Conservation (phyloP, 192 early-diverging fungal species). For the Coemansia sp. region DNA sequence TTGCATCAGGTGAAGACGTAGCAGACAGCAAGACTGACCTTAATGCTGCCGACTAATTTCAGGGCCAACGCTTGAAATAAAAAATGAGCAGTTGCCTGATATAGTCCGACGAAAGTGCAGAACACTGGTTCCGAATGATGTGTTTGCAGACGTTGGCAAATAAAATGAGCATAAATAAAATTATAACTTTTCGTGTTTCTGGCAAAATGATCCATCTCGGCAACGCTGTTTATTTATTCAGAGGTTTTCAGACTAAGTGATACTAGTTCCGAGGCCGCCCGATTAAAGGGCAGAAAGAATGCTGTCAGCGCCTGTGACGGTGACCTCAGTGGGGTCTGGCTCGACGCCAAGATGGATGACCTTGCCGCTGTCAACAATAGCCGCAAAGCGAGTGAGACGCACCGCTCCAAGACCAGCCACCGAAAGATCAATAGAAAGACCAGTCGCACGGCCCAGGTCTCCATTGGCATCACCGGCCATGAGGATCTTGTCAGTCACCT, state of each 20-base stretch:
- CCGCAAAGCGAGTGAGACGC: conserved; percentile 68
- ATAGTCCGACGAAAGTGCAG: no score
- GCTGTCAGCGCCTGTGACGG: conserved; percentile 56
- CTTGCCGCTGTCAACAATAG: conserved; percentile 66
- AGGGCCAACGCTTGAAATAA: no score
- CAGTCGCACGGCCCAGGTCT: conserved; percentile 64
- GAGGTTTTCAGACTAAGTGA: not conserved
- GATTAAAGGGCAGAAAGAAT: conserved; percentile 59
- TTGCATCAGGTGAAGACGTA: conserved; percentile 66
- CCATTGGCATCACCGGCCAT: conserved; percentile 78
- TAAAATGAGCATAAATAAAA: no score
- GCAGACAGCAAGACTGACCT: conserved; percentile 57
- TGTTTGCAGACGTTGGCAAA: no score
- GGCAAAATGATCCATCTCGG: no score
- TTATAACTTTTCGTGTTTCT: no score
- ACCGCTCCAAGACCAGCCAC: conserved; percentile 59
- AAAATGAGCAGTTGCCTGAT: no score
- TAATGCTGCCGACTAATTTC: conserved; percentile 36
- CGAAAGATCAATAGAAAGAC: conserved; percentile 63
- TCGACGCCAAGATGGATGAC: conserved; percentile 70
- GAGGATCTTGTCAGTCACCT: conserved; percentile 39
- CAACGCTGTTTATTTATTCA: no score
- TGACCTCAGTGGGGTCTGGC: conserved; percentile 50
- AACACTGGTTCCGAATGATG: no score
- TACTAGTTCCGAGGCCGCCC: not conserved